These are phyloP conservation scores for Cytospora leucostoma DNA, from an alignment of 2,329 filamentous ascomycete species.

Conservation along the genomic window DNA sequence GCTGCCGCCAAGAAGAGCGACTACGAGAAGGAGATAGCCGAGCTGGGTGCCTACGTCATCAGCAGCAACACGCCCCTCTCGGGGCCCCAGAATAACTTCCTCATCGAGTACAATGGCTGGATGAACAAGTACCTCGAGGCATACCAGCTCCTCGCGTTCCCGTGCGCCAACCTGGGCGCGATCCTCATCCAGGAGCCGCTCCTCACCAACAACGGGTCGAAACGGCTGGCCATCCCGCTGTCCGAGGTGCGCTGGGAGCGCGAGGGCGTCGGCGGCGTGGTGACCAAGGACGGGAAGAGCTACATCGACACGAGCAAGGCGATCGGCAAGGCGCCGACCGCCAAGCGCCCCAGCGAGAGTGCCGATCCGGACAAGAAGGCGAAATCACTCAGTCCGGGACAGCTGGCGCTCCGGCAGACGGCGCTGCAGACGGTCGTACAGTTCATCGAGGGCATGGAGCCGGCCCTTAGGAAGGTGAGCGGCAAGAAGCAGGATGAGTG, in stretches of 20 bases:
- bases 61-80: slow-evolving; percentile 81
- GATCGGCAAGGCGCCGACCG: slow-evolving; percentile 37
- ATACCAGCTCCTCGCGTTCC: slow-evolving; percentile 70
- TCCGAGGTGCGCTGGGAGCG: slow-evolving; percentile 86
- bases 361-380: slow-evolving; percentile 42
- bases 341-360: slow-evolving; percentile 31
- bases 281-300: slow-evolving; percentile 60
- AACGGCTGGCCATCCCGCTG: slow-evolving; percentile 82
- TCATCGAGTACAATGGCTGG: slow-evolving; percentile 85
- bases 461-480: slow-evolving; percentile 76
- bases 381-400: slow-evolving; percentile 63
- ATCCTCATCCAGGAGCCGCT: slow-evolving; percentile 75
- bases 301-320: slow-evolving; percentile 59
- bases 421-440: slow-evolving; percentile 81
- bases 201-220: slow-evolving; percentile 68
- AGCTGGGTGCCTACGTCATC: slow-evolving; percentile 79
- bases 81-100: slow-evolving; percentile 75
- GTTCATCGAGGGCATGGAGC: slow-evolving; percentile 83
- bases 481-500: slow-evolving; percentile 90
- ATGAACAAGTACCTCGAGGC: slow-evolving; percentile 72
- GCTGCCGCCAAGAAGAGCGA: slow-evolving; percentile 39
- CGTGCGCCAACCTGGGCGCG: slow-evolving; percentile 77
- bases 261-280: slow-evolving; percentile 66
- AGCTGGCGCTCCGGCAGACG: slow-evolving; percentile 73
- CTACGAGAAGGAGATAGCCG: slow-evolving; percentile 65